A percentile compares a stretch with the other conserved stretches of the same genome.
These are phyloP conservation scores for Penicillium argentinense DNA, from an alignment of 495 filamentous ascomycete species.

Conservation along the genomic window DNA sequence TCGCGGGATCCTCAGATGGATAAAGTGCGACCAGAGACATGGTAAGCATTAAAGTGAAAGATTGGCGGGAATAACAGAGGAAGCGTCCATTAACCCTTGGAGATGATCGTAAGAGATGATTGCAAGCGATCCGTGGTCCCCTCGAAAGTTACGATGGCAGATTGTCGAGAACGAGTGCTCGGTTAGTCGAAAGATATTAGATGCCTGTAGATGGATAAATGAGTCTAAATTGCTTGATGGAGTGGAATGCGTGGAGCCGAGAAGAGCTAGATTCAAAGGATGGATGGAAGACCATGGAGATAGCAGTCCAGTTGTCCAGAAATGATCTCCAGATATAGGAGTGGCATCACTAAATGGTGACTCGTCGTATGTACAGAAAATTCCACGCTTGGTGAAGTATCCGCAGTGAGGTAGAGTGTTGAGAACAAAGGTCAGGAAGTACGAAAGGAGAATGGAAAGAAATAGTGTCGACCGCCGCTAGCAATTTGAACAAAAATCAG, in stretches of 20 bases:
- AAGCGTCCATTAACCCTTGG: neutral
- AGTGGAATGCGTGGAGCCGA: too few relatives aligned
- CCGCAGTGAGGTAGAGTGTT: conserved; percentile 29
- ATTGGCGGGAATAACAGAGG: too few relatives aligned
- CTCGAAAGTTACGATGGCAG: conserved; percentile 1
- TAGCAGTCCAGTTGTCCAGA: too few relatives aligned
- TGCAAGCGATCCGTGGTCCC: conserved; percentile 2
- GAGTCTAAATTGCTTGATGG: too few relatives aligned
- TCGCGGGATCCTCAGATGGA: neutral
- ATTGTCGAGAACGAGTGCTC: conserved; percentile 13
- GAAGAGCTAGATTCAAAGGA: too few relatives aligned
- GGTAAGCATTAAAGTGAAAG: conserved; percentile 28
- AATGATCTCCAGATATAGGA: too few relatives aligned
- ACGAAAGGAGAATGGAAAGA: neutral
- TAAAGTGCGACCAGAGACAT: conserved; percentile 21
- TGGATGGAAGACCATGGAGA: too few relatives aligned
- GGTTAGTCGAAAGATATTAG: conserved; percentile 23
- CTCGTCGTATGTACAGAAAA: conserved; percentile 16
- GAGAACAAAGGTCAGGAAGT: neutral
- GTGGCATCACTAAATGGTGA: neutral
- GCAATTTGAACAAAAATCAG: neutral
- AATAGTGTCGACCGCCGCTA: neutral
- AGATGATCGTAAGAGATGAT: conserved; percentile 2
- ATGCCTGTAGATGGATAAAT: too few relatives aligned
- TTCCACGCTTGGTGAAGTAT: conserved; percentile 18